These are phyloP conservation scores for Cystobasidium slooffiae DNA, from an alignment of 1,284 basidiomycete genomes.

Conservation along the genomic window DNA sequence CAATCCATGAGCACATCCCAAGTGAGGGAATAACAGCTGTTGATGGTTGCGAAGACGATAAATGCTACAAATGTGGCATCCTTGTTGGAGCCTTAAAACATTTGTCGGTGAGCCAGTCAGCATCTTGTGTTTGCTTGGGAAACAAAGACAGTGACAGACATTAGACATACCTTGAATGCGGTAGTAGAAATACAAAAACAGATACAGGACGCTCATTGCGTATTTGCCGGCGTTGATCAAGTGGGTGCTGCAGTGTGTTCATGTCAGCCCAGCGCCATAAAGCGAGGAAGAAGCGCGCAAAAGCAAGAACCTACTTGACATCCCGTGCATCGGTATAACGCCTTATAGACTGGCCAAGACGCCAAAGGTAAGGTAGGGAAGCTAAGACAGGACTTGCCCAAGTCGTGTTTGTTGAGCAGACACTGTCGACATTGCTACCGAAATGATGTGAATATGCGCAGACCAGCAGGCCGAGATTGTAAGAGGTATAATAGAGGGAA, in stretches of 20 bases:
- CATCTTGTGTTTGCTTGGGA: conserved; percentile 36
- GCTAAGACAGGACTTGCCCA: conserved; percentile 70
- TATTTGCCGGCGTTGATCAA: conserved; percentile 73
- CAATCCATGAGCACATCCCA: conserved; percentile 52
- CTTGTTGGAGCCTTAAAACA: conserved; percentile 17
- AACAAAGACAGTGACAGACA: conserved; percentile 33
- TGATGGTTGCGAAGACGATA: conserved; percentile 42
- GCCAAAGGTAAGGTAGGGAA: conserved; percentile 70
- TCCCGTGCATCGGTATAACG: conserved; percentile 70
- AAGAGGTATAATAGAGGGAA: conserved; percentile 56
- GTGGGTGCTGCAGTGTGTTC: conserved; percentile 69
- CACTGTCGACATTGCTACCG: conserved; percentile 16
- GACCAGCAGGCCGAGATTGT: conserved; percentile 61
- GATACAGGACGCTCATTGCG: conserved; percentile 51
- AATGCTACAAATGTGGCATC: conserved; percentile 34
- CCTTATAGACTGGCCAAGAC: conserved; percentile 81
- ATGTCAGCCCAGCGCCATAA: background rate
- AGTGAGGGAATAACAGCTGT: conserved; percentile 39
- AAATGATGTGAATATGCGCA: conserved; percentile 55
- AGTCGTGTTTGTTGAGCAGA: conserved; percentile 54
- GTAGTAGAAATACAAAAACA: conserved; percentile 55
- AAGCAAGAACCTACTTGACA: conserved; percentile 25
- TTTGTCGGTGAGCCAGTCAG: background rate
- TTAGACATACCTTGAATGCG: conserved; percentile 51
- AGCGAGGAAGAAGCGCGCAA: background rate